A percentile compares a stretch with the other conserved stretches of the same genome.
Evolutionary conservation across 805 yeast genomes (phyloP).

Genomic region (Sporopachydermia lactativora): DNA sequence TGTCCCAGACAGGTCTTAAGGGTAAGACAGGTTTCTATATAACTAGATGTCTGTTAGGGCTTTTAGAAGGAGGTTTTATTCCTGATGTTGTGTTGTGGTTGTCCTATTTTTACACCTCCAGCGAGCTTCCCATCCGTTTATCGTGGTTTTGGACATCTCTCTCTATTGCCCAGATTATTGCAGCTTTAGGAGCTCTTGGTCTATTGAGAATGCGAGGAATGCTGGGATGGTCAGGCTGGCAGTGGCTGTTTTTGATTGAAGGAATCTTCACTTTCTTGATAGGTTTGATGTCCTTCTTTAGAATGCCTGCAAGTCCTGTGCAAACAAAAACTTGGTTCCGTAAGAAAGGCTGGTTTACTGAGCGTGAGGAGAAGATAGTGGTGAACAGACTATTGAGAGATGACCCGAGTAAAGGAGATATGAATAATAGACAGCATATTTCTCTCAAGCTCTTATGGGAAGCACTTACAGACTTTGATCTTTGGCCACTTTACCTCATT

Average conservation of each 20-base stretch:
- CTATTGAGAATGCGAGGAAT: conserved; percentile 34
- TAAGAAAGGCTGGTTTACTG: conserved; percentile 39
- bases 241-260: conserved; percentile 52
- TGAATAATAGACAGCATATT: conserved; percentile 47
- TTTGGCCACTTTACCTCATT: conserved; percentile 39
- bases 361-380: conserved; percentile 40
- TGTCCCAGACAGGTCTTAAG: conserved; percentile 32
- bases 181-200: conserved; percentile 40
- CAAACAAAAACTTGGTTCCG: conserved; percentile 36
- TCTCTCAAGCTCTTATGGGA: conserved; percentile 24
- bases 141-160: conserved; percentile 47
- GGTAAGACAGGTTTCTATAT: conserved; percentile 29
- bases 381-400: conserved; percentile 47
- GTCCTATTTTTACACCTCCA: conserved; percentile 47
- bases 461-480: conserved; percentile 32
- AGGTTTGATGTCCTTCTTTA: conserved; percentile 31
- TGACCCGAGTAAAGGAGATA: conserved; percentile 51
- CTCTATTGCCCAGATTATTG: conserved; percentile 30
- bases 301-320: conserved; percentile 43
- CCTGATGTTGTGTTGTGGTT: conserved; percentile 52
- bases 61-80: conserved; percentile 57
- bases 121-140: conserved; percentile 43
- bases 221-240: conserved; percentile 40
- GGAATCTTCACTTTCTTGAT: conserved; percentile 41
- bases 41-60: conserved; percentile 38